Evolutionary conservation across 2,329 filamentous ascomycete genomes (phyloP).

Genomic region (Penicillium occitanis): DNA sequence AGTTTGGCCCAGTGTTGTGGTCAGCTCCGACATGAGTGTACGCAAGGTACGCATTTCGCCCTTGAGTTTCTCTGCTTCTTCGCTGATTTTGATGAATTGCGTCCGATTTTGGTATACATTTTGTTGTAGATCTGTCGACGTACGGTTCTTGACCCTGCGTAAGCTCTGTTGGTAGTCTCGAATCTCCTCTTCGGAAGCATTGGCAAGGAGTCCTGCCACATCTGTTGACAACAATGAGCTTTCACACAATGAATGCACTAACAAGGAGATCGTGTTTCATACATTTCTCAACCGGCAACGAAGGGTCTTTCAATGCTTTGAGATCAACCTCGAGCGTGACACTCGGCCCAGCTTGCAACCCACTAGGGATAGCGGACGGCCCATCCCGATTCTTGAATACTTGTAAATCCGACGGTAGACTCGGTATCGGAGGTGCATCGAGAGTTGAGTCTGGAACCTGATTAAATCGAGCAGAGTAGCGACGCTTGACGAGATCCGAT

Average conservation of each 20-base stretch:
- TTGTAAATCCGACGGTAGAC: constrained; percentile 58
- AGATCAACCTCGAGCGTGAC: constrained; percentile 70
- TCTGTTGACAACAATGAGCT: constrained; percentile 29
- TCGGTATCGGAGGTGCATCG: constrained; percentile 69
- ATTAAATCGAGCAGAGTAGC: constrained; percentile 92
- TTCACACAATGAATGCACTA: neutral
- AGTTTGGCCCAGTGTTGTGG: constrained; percentile 60
- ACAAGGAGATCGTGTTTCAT: constrained; percentile 32
- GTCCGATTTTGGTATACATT: constrained; percentile 96
- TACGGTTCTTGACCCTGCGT: constrained; percentile 72
- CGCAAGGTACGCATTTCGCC: constrained; percentile 89
- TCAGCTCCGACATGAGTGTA: constrained; percentile 90
- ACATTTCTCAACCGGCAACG: constrained; percentile 77
- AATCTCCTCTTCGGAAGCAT: constrained; percentile 86
- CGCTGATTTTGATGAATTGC: constrained; percentile 98
- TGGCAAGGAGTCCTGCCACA: constrained; percentile 66
- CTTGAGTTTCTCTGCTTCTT: constrained; percentile 97
- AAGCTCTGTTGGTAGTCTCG: constrained; percentile 75
- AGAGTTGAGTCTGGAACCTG: constrained; percentile 67
- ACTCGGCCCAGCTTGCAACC: constrained; percentile 55
- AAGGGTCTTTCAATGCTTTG: constrained; percentile 75
- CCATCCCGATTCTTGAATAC: constrained; percentile 56
- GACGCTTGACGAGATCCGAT: constrained; percentile 83
- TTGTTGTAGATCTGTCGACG: constrained; percentile 81
- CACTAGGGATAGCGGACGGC: constrained; percentile 44